Percentiles rank a stretch among this genome's conserved stretches.
Evolutionary conservation across 768 basidiomycete species (phyloP).

Genomic region (Suillus alpinus): DNA sequence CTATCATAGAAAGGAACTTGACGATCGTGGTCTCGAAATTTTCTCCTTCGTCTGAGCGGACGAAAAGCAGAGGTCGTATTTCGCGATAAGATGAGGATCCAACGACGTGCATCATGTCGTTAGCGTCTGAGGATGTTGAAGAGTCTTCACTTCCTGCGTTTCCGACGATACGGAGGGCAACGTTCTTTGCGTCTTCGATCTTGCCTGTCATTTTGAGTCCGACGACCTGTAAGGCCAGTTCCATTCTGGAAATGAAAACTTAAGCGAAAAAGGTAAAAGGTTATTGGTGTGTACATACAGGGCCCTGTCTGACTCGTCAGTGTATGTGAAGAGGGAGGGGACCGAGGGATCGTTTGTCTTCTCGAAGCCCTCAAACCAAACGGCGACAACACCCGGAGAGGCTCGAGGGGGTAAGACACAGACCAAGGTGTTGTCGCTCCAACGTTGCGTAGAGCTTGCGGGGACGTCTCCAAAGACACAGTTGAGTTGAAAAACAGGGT

Average conservation of each 20-base stretch:
- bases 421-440: conserved; percentile 91
- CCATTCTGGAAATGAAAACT: conserved; percentile 62
- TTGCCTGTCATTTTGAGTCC: conserved; percentile 97
- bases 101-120: conserved; percentile 55
- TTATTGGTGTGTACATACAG: conserved; percentile 52
- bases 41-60: conserved; percentile 50
- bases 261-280: conserved; percentile 10
- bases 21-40: conserved; percentile 77
- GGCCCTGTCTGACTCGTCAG: conserved; percentile 85
- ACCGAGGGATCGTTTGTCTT: conserved; percentile 53
- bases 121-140: conserved; percentile 33
- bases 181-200: conserved; percentile 88
- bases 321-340: conserved; percentile 81
- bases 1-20: conserved; percentile 77
- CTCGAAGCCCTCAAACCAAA: conserved; percentile 80
- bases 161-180: conserved; percentile 90
- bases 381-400: conserved; percentile 80
- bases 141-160: conserved; percentile 56
- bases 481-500: conserved; percentile 63
- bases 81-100: conserved; percentile 45
- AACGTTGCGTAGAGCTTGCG: conserved; percentile 83
- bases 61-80: conserved; percentile 55
- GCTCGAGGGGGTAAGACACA: conserved; percentile 85
- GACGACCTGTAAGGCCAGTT: conserved; percentile 91
- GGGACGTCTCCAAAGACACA: conserved; percentile 84